These are phyloP conservation scores for Micractinium conductrix DNA, from an alignment of 139 green algal species.

Conservation along the genomic window DNA sequence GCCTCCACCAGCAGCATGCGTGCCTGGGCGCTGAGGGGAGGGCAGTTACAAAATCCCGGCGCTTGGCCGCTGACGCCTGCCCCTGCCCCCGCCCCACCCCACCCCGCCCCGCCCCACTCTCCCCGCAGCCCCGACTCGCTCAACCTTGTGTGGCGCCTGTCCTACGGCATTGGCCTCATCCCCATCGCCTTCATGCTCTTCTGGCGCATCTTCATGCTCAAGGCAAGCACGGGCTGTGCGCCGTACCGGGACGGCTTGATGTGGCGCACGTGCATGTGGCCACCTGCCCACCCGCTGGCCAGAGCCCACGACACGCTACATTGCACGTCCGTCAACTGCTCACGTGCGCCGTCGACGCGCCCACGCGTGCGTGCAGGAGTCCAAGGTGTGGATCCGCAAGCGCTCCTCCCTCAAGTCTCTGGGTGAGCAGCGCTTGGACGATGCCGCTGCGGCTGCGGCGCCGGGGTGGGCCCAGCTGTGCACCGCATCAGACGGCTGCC, in stretches of 20 bases:
- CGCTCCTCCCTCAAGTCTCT: neutral
- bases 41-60: too few relatives aligned
- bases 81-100: neutral
- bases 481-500: too few relatives aligned
- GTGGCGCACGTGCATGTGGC: too few relatives aligned
- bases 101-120: neutral
- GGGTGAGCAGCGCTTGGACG: neutral
- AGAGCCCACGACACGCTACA: too few relatives aligned
- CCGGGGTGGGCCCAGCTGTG: too few relatives aligned
- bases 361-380: too few relatives aligned
- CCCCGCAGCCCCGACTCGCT: neutral
- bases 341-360: too few relatives aligned
- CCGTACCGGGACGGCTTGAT: too few relatives aligned
- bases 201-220: slow-evolving; percentile 34
- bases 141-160: slow-evolving; percentile 40
- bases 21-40: neutral
- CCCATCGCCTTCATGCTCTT: slow-evolving; percentile 50
- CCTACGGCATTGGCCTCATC: slow-evolving; percentile 51
- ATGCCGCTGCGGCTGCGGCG: too few relatives aligned
- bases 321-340: too few relatives aligned
- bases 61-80: neutral
- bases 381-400: slow-evolving; percentile 20
- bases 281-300: too few relatives aligned
- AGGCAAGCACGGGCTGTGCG: too few relatives aligned
- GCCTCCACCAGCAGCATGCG: neutral